Base-by-base conservation (phyloP, 495 filamentous ascomycete genomes). In the Hypoxylon fuscum region DNA sequence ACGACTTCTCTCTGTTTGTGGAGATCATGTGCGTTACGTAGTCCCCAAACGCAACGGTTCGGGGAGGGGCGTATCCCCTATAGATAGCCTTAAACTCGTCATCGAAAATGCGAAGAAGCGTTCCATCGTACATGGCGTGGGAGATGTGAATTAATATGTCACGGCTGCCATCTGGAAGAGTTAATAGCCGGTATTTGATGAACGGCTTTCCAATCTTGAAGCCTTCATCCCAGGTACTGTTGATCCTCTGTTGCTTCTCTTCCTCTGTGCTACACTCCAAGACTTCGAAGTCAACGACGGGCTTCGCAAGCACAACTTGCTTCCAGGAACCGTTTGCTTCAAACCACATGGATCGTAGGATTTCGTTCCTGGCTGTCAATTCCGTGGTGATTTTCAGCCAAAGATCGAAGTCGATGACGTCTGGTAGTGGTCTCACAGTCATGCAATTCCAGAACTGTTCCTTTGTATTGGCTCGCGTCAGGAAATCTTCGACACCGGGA, bases 121-220 rank as follows among this genome's bases (percentile, higher is more conserved):
- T 44, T 9, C 41, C 41, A 12, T 44, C 41, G 11, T 44, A 44
- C 41, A 44, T 44, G 18, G 38, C 38, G 38, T 41, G 38, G 9
- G 15, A 14, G 15, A 41, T 41, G 38, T 41, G 38, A 20, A 41
- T 41, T 1, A 41, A 14, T 2, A 41, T 9, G 38, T 41, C 38
- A 20, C 38, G 38, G 15, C 38, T 41, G 6, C 38, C 38, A 20
- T 41, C 38, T 1, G 38, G 38, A 15, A 41, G 38, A 41, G 38
- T 41, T 5, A 41, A 20, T 4, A 41, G 38, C 6, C 38, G 38
- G 15, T 41, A 41, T 18, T 41, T 41, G 38, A 41, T 41, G 38
- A 41, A 41, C 5, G 38, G 38, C 38, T 18, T 41, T 14, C 38
- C 38, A 41, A 41, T 14, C 38, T 18, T 4, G 9, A 41, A 41